Evolutionary conservation across 1,139 yeast genomes (phyloP), one percentile per base, ranked within the genome.

Genomic region (Candida tropicalis): DNA sequence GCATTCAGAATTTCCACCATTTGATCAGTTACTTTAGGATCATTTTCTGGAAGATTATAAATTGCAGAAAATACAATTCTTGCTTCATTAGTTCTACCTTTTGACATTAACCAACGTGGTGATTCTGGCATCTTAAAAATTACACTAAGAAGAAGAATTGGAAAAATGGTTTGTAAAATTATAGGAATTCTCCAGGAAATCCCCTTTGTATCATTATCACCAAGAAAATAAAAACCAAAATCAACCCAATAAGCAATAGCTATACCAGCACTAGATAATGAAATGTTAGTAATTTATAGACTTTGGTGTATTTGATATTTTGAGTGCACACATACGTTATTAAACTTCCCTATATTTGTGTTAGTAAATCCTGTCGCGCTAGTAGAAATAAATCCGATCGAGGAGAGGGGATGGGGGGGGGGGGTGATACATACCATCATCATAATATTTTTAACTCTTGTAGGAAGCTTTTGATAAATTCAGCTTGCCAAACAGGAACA

Each of bases 151-250:
- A 63, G 58, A 10, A 59, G 33, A 6, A 67, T 15, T 3, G 74
- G 73, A 57, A 70, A 70, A 28, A 68, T 44, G 44, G 65, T 58
- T 51, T 70, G 75, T 58, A 75, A 71, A 2, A 77, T 80, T 35
- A 75, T 59, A 4, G 81, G 81, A 44, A 74, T 72, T 53, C 80
- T 65, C 75, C 77, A 75, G 3, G 63, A 53, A 5, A 60, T 61
- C 15, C 48, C 46, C 12, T 43, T 41, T 46, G 57, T 45, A 32
- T 59, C 62, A 20, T 33, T 38, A 9, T 29, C 35, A 15, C 42
- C 35, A 22, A 66, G 54, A 51, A 68, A 70, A 44, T 70, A 72
- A 36, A 73, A 62, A 3, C 72, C 78, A 56, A 71, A 73, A 48
- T 73, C 78, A 27, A 71, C 50, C 75, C 75, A 70, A 53, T 74